Evolutionary conservation across 1,139 yeast species (phyloP), one percentile per base, ranked within the genome.

Genomic region (Kurtzmaniella quercitrusa): DNA sequence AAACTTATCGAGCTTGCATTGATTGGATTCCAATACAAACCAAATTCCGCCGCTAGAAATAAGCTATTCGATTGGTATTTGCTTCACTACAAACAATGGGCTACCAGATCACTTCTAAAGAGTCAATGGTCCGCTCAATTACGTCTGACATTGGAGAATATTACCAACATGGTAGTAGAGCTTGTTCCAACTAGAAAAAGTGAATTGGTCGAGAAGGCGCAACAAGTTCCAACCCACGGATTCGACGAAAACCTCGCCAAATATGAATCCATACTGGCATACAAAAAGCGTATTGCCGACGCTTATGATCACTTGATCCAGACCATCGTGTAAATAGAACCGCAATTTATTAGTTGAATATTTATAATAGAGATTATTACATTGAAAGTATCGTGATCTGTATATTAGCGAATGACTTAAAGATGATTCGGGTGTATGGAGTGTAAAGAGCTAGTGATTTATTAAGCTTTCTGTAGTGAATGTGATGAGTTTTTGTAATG

Each of bases 51-150:
- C 6, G 47, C 48, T 11, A 62, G 51, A 42, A 43, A 58, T 23
- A 50, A 50, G 42, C 54, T 81, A 6, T 81, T 82, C 77, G 60
- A 68, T 11, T 82, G 87, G 86, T 81, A 73, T 57, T 62, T 55
- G 34, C 55, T 72, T 41, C 70, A 81, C 51, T 80, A 73, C 53
- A 75, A 75, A 43, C 60, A 62, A 25, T 80, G 85, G 81, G 68
- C 67, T 4, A 53, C 62, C 17, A 72, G 69, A 46, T 65, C 80
- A 8, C 55, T 68, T 38, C 59, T 73, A 43, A 66, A 65, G 41
- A 81, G 79, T 1, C 66, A 77, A 14, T 63, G 70, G 70, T 54
- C 69, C 9, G 60, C 64, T 42, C 72, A 68, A 46, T 55, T 77
- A 52, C 65, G 61, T 6, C 56, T 60, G 16, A 70, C 80, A 0